Evolutionary conservation across 441 rosid species (phyloP).

Genomic region (Erysimum cheiri): DNA sequence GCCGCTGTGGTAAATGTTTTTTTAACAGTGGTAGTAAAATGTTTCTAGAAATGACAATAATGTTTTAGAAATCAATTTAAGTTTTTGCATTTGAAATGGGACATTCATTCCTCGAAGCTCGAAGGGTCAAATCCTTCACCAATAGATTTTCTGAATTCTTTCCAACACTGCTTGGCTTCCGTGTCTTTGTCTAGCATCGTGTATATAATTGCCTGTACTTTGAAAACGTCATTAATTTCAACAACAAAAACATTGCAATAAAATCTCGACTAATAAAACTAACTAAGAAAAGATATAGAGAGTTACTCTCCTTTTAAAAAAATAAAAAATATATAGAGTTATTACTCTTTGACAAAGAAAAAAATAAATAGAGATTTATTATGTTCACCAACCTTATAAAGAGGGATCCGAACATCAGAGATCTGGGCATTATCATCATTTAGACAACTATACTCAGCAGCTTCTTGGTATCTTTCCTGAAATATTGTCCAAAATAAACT

Average conservation of each 20-base stretch:
- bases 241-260: neutral
- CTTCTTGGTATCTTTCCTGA: constrained; percentile 63
- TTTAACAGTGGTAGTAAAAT: too few relatives aligned
- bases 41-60: neutral
- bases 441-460: constrained; percentile 49
- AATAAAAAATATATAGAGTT: too few relatives aligned
- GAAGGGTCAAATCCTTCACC: constrained; percentile 49
- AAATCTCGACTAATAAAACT: neutral
- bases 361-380: neutral
- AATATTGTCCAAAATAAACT: constrained; percentile 3
- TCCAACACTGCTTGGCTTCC: constrained; percentile 51
- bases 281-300: too few relatives aligned
- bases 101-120: constrained; percentile 31
- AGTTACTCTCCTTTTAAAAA: too few relatives aligned
- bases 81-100: neutral
- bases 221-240: neutral
- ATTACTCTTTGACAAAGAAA: too few relatives aligned
- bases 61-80: neutral
- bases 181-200: constrained; percentile 48
- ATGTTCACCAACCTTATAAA: constrained; percentile 39
- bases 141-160: constrained; percentile 48
- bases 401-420: constrained; percentile 46
- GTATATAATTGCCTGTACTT: constrained; percentile 46
- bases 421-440: constrained; percentile 38
- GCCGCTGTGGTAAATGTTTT: neutral